Evolutionary conservation across 78 protist genomes (phyloP).

Genomic region (Dictyostelium discoideum): DNA sequence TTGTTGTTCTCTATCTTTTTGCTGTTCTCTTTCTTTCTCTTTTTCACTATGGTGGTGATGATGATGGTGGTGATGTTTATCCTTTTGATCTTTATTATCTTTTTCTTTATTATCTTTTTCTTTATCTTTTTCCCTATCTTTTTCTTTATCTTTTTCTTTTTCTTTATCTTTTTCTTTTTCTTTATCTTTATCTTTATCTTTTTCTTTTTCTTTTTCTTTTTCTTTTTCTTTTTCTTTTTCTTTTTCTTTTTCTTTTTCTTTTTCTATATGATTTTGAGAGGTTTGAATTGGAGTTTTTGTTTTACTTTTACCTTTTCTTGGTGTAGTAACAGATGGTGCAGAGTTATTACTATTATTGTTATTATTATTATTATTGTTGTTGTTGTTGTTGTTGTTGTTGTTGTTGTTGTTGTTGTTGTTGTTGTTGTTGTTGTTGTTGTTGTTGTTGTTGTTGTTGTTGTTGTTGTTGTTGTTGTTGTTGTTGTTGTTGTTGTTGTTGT

Average conservation of each 20-base stretch:
- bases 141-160: too few relatives aligned
- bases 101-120: constrained; percentile 21
- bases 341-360: background rate
- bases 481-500: background rate
- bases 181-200: background rate
- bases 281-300: background rate
- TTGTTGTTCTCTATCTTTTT: too few relatives aligned
- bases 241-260: background rate
- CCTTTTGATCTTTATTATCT: background rate
- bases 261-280: background rate
- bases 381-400: background rate
- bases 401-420: background rate
- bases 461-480: background rate
- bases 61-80: background rate
- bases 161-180: too few relatives aligned
- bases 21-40: too few relatives aligned
- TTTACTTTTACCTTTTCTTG: constrained; percentile 19
- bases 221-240: background rate
- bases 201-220: background rate
- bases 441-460: background rate
- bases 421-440: background rate
- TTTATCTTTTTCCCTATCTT: background rate
- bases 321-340: background rate
- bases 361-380: background rate
- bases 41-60: background rate